phyloP scores from a whole-genome alignment of 345 rosid genomes.

The Eucalyptus camaldulensis region DNA sequence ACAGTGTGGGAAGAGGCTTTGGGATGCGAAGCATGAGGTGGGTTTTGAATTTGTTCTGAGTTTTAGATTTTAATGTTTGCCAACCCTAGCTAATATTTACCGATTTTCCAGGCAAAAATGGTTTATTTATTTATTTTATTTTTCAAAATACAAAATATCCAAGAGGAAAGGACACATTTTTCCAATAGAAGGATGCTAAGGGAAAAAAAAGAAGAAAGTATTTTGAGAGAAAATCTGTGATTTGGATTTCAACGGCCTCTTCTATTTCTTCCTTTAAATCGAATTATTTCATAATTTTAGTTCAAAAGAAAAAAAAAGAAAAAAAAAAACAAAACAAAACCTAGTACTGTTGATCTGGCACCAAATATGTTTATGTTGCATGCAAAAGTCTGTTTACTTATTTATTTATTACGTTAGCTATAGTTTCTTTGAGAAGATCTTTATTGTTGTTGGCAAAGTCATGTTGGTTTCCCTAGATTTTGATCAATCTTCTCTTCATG shows the following conservation, averaged over 20 bases:
- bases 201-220: not conserved
- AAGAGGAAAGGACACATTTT: not conserved
- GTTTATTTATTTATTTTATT: no score
- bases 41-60: not conserved
- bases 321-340: not conserved
- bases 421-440: not conserved
- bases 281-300: not conserved
- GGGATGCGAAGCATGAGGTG: conserved; percentile 99
- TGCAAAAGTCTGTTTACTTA: not conserved
- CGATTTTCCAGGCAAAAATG: not conserved
- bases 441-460: not conserved
- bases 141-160: not conserved
- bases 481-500: not conserved
- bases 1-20: conserved; percentile 59
- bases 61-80: not conserved
- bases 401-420: not conserved
- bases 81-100: not conserved
- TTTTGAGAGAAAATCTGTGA: not conserved
- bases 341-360: not conserved
- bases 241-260: conserved; percentile 16
- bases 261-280: not conserved
- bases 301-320: not conserved
- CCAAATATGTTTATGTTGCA: not conserved
- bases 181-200: not conserved
- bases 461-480: not conserved